Evolutionary conservation across 2,329 filamentous ascomycete genomes (phyloP).

Genomic region (Colletotrichum graminicola): DNA sequence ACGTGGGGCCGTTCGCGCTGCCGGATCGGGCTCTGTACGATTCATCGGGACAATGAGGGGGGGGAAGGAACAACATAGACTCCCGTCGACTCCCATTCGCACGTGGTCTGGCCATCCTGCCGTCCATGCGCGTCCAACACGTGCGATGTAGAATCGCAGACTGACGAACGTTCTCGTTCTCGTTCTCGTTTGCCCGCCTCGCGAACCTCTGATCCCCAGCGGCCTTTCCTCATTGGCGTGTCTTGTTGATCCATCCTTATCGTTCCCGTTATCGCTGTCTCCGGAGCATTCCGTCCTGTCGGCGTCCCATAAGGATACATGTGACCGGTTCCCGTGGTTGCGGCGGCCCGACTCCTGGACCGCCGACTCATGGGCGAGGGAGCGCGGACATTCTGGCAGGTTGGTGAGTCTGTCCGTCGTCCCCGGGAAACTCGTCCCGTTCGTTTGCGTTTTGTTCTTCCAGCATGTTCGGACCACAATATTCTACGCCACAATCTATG

Average conservation of each 20-base stretch:
- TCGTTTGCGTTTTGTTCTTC: not conserved
- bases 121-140: not conserved
- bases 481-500: not conserved
- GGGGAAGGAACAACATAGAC: conserved; percentile 21
- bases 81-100: conserved; percentile 21
- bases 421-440: no score
- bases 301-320: conserved; percentile 5
- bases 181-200: conserved; percentile 7
- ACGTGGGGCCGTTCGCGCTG: conserved; percentile 29
- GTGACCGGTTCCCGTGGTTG: conserved; percentile 1
- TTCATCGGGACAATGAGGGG: conserved; percentile 14
- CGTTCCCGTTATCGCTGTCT: not conserved
- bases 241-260: conserved; percentile 9
- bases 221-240: not conserved
- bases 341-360: not conserved
- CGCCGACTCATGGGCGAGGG: not conserved
- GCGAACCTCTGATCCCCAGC: conserved; percentile 5
- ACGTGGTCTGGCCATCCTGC: not conserved
- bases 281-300: conserved; percentile 25
- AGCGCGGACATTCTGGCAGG: not conserved
- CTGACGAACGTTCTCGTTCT: conserved; percentile 2
- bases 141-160: not conserved
- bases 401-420: not conserved
- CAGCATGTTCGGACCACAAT: not conserved
- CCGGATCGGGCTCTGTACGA: conserved; percentile 25